Evolutionary conservation across 345 rosid genomes (phyloP), one percentile per base, ranked within the genome.

Genomic region (Eutrema yunnanense): DNA sequence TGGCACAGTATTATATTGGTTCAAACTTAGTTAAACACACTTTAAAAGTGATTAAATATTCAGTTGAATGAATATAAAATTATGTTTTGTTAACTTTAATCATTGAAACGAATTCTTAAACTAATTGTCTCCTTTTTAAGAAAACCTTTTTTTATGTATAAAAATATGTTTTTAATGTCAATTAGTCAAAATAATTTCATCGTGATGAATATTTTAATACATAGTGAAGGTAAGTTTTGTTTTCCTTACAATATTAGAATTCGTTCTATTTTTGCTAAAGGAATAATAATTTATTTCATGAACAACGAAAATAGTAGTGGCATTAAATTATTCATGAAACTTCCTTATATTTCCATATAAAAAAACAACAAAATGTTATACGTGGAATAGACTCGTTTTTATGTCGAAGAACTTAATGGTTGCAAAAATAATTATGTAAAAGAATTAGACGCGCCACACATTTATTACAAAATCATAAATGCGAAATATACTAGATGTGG

Each of bases 391-490:
- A 73, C 14, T 49, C 6, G 64, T n/a, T 67, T 22, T 43, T 48
- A 49, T 65, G 62, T 66, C 14, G 38, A 58, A 65, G 16, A 74
- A 59, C 22, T 7, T 47, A 50, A 60, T n/a, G 33, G 32, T 54
- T 67, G 63, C 50, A 16, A 60, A 59, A 42, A 51, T 22, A 59
- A 56, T 59, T 67, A 67, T 67, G 62, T 62, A 51, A 32, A 67
- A 67, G n/a, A 67, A 74, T 58, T 67, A 74, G 67, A 41, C 22
- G 55, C 67, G 67, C 13, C 67, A 43, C 63, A 68, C 74, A 75
- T 62, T 75, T 69, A 69, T 69, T 69, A 69, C 62, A 49, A 68
- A 74, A 32, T 63, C 59, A 69, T 76, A 55, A 76, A 76, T 76
- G 71, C 61, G 41, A 76, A 62, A 47, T 62, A 62, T 75, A 69